These are phyloP conservation scores for Aethionema arabicum DNA, from an alignment of 345 rosid species.

Conservation along the genomic window DNA sequence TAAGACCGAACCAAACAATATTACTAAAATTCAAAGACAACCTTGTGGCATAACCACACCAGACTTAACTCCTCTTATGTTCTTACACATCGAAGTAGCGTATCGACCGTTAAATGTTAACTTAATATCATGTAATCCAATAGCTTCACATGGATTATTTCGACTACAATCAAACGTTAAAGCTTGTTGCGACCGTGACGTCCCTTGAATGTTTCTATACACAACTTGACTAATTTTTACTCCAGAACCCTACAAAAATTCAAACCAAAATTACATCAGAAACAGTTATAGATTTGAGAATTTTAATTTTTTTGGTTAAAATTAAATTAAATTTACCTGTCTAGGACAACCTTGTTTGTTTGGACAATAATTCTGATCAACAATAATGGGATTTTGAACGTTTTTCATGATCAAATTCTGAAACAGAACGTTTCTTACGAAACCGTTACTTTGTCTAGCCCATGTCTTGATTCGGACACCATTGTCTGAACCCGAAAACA, in stretches of 20 bases:
- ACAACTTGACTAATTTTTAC: slow-evolving; percentile 59
- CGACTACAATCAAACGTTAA: slow-evolving; percentile 62
- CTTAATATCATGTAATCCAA: slow-evolving; percentile 50
- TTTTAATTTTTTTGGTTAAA: not conserved
- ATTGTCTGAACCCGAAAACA: slow-evolving; percentile 39
- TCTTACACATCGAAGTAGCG: slow-evolving; percentile 49
- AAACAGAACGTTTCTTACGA: slow-evolving; percentile 42
- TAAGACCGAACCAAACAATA: not conserved
- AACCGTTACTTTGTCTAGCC: slow-evolving; percentile 55
- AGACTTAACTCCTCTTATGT: slow-evolving; percentile 49
- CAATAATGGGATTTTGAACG: slow-evolving; percentile 51
- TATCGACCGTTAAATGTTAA: slow-evolving; percentile 44
- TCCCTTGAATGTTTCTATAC: slow-evolving; percentile 63
- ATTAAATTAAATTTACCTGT: slow-evolving; percentile 37
- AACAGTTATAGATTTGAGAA: too few relatives aligned
- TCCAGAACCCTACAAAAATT: slow-evolving; percentile 52
- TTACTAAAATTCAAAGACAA: slow-evolving; percentile 38
- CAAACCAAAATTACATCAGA: not conserved
- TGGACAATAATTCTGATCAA: slow-evolving; percentile 63
- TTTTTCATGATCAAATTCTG: slow-evolving; percentile 38
- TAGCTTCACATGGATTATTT: slow-evolving; percentile 51
- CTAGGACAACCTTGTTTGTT: slow-evolving; percentile 41
- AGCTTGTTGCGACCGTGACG: slow-evolving; percentile 55
- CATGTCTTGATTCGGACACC: slow-evolving; percentile 47
- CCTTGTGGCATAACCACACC: slow-evolving; percentile 46